Evolutionary conservation across 345 rosid species (phyloP).

Genomic region (Citrus mangshanensis): DNA sequence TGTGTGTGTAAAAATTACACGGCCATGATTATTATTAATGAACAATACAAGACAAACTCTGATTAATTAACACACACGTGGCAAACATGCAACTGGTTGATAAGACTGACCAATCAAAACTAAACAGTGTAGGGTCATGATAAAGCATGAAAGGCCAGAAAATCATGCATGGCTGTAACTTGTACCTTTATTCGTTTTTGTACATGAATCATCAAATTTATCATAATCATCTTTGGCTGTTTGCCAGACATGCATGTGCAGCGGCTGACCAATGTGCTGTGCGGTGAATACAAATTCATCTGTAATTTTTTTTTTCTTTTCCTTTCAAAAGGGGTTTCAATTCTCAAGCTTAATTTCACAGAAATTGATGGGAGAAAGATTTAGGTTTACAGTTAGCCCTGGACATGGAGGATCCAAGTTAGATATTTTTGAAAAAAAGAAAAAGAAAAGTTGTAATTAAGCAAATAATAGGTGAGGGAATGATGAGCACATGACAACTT

Average conservation of each 20-base stretch:
- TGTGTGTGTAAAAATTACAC: too few relatives aligned
- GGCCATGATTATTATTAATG: too few relatives aligned
- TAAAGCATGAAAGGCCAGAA: neutral
- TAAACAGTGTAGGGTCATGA: neutral
- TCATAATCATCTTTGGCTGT: slow-evolving; percentile 12
- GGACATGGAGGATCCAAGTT: too few relatives aligned
- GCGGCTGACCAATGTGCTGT: slow-evolving; percentile 2
- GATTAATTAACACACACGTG: slow-evolving; percentile 13
- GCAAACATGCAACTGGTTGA: slow-evolving; percentile 32
- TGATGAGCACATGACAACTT: neutral
- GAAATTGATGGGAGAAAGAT: neutral
- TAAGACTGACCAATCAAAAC: slow-evolving; percentile 5
- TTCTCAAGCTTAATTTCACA: neutral
- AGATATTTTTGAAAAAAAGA: too few relatives aligned
- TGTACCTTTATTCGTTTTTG: neutral
- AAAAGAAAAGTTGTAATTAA: neutral
- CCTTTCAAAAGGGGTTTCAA: neutral
- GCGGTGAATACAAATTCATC: neutral
- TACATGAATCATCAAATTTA: neutral
- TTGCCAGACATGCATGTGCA: slow-evolving; percentile 24
- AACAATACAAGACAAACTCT: neutral
- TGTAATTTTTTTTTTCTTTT: neutral
- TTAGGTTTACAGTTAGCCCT: neutral
- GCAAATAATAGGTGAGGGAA: neutral
- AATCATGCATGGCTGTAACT: neutral